Percentiles rank a stretch among this genome's conserved stretches.
Evolutionary conservation across 371 early-diverging fungal genomes (phyloP).

Genomic region (Homolaphlyctis polyrhiza): DNA sequence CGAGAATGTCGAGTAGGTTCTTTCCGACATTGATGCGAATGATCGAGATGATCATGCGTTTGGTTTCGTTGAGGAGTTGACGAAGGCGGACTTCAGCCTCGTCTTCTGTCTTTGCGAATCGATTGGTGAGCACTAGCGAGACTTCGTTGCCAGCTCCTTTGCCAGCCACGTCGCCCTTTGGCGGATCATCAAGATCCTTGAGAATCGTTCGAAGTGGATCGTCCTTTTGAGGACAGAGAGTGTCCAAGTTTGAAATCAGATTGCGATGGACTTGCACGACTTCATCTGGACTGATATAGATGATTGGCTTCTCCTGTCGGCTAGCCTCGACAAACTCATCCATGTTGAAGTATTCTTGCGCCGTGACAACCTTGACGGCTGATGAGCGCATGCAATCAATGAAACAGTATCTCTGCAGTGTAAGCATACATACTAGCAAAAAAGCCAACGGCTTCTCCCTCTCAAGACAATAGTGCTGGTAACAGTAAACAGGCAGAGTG

Average conservation of each 20-base stretch:
- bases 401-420: neutral
- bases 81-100: conserved; percentile 61
- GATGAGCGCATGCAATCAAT: conserved; percentile 7
- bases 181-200: conserved; percentile 76
- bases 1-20: conserved; percentile 76
- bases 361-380: conserved; percentile 76
- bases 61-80: conserved; percentile 81
- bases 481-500: no score
- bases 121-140: conserved; percentile 61
- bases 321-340: conserved; percentile 84
- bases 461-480: no score
- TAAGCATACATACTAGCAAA: conserved; percentile 10
- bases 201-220: conserved; percentile 79
- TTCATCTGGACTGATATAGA: conserved; percentile 85
- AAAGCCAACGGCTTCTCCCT: conserved; percentile 12
- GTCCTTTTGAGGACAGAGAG: conserved; percentile 35
- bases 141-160: conserved; percentile 59
- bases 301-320: conserved; percentile 74
- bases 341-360: conserved; percentile 86
- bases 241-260: conserved; percentile 69
- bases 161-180: conserved; percentile 50
- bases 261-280: conserved; percentile 82
- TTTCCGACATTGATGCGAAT: conserved; percentile 78
- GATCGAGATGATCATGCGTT: conserved; percentile 76
- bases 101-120: conserved; percentile 56